These are phyloP conservation scores for Conidiobolus incongruus DNA, from an alignment of 371 early-diverging fungal species.

Conservation along the genomic window DNA sequence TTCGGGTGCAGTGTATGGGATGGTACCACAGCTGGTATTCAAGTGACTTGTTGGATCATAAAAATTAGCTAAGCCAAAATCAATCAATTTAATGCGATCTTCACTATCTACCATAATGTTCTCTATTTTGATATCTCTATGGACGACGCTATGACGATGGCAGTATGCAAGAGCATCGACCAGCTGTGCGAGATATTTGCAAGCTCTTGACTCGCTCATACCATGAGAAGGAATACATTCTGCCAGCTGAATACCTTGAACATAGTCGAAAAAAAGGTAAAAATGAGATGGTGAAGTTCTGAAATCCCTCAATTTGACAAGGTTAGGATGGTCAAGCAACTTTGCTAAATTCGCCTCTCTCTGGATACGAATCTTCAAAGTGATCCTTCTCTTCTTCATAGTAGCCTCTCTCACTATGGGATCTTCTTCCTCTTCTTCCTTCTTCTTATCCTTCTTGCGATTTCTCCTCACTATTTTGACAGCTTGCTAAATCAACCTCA, in stretches of 20 bases:
- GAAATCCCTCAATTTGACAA: constrained; percentile 3
- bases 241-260: constrained; percentile 1
- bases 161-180: constrained; percentile 4
- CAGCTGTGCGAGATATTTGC: not conserved
- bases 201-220: not conserved
- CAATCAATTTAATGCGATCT: constrained; percentile 2
- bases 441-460: too few species aligned
- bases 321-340: constrained; percentile 1
- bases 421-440: too few species aligned
- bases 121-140: constrained; percentile 5
- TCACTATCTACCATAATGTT: constrained; percentile 3
- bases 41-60: not conserved
- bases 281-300: not conserved
- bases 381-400: not conserved
- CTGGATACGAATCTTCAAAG: constrained; percentile 1
- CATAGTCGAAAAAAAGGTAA: constrained; percentile 5
- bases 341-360: constrained; percentile 3
- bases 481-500: too few species aligned
- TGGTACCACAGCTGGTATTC: constrained; percentile 4
- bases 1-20: constrained; percentile 5
- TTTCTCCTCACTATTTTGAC: too few species aligned
- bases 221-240: not conserved
- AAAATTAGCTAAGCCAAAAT: constrained; percentile 5
- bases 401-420: too few species aligned
- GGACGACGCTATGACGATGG: constrained; percentile 3